phyloP scores from a whole-genome alignment of 345 rosid species.

The Gossypium turneri region DNA sequence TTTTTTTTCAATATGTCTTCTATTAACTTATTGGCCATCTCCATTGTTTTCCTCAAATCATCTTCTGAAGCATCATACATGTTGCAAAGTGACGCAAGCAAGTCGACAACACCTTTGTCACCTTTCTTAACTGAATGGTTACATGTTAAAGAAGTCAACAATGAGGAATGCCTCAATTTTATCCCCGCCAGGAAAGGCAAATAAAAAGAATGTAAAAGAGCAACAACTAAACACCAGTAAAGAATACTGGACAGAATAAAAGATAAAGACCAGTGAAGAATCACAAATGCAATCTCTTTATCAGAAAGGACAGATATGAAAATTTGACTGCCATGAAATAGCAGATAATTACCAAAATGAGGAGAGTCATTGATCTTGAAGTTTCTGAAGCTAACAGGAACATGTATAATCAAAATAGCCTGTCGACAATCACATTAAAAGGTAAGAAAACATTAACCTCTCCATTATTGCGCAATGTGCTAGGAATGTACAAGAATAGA shows the following conservation, averaged over 20 bases:
- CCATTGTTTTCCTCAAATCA: slow-evolving; percentile 66
- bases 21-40: slow-evolving; percentile 60
- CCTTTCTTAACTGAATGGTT: slow-evolving; percentile 62
- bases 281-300: background rate
- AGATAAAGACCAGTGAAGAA: slow-evolving; percentile 30
- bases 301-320: background rate
- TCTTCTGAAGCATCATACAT: slow-evolving; percentile 77
- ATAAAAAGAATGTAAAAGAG: slow-evolving; percentile 7
- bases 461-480: background rate
- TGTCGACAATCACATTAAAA: slow-evolving; percentile 31
- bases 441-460: slow-evolving; percentile 8
- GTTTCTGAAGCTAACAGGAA: slow-evolving; percentile 70
- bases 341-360: slow-evolving; percentile 54
- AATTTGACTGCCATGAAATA: background rate
- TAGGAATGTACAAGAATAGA: background rate
- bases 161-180: slow-evolving; percentile 3
- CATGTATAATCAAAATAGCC: slow-evolving; percentile 84
- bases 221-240: background rate
- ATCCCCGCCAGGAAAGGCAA: background rate
- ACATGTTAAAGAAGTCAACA: slow-evolving; percentile 14
- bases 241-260: background rate
- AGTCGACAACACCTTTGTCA: slow-evolving; percentile 66
- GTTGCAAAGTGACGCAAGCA: slow-evolving; percentile 82
- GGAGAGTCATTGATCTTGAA: slow-evolving; percentile 57
- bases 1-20: slow-evolving; percentile 57